Evolutionary conservation across 2,329 filamentous ascomycete species (phyloP), one percentile per base, ranked within the genome.

Genomic region (Knufia petricola): DNA sequence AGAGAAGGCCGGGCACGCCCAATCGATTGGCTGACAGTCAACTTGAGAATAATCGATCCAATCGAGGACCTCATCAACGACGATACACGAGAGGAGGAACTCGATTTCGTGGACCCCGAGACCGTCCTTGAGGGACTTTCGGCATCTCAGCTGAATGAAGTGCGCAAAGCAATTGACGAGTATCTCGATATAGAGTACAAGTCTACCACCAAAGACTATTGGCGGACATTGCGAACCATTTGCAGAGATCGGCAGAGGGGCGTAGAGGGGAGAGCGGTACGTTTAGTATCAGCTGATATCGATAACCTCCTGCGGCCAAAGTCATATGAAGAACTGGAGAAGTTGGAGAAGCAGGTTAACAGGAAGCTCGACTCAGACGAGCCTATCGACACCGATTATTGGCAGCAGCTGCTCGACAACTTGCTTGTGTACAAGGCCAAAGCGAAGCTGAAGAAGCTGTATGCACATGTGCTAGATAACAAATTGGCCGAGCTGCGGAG

Each of bases 301-400:
- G 89, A 96, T 66, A 82, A 81, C 61, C 80, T 98, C 28, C 73
- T 98, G 9, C 77, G 79, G 2, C 87, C 88, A 7, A 98, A 98
- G 69, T 79, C 82, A 13, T 81, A 87, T 59, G 83, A 87, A 59
- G 86, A 96, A 64, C 73, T 98, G n/a, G 84, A 89, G 62, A 78
- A 78, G 15, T 73, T 98, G 42, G 90, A 98, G 67, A 78, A 74
- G 55, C 89, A 96, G 69, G 92, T 98, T 64, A 81, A 81, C 63
- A 73, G 75, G 13, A 98, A 98, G 69, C 71, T 98, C 41, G 76
- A 82, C 46, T 94, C 87, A 6, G 83, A 95, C 62, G 89, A 95
- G 61, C 82, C 86, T 8, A 90, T 98, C 56, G 92, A 98, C 65
- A 87, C 85, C 2, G 92, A 98, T 67, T 98, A 96, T 65, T 98